These are phyloP conservation scores for Chalciporus sphaerocephalus DNA, from an alignment of 768 basidiomycete species.

Conservation along the genomic window DNA sequence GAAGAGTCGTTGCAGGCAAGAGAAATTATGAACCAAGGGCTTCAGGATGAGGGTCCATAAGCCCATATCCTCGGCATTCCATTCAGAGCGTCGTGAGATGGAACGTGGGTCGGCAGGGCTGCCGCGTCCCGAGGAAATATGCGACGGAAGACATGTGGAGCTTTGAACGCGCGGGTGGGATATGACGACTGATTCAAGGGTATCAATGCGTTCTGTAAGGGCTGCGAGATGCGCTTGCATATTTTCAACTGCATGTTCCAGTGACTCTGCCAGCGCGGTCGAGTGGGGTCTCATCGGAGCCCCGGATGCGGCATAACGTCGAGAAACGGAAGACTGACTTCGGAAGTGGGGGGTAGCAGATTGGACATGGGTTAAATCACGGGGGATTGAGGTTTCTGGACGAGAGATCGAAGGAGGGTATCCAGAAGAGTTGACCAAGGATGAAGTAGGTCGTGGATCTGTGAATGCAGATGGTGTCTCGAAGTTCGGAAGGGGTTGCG, in stretches of 20 bases:
- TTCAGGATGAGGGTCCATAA: slow-evolving; percentile 75
- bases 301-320: slow-evolving; percentile 33
- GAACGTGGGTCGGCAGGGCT: slow-evolving; percentile 37
- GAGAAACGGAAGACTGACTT: slow-evolving; percentile 31
- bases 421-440: slow-evolving; percentile 36
- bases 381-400: slow-evolving; percentile 36
- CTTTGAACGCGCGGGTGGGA: slow-evolving; percentile 33
- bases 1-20: slow-evolving; percentile 45
- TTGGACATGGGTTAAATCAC: slow-evolving; percentile 36
- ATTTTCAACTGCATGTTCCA: slow-evolving; percentile 76
- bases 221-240: slow-evolving; percentile 81
- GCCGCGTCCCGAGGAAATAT: slow-evolving; percentile 38
- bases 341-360: slow-evolving; percentile 36
- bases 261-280: slow-evolving; percentile 23
- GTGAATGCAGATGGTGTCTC: slow-evolving; percentile 74
- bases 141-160: slow-evolving; percentile 40
- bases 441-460: slow-evolving; percentile 37
- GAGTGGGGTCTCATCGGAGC: slow-evolving; percentile 42
- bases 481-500: slow-evolving; percentile 69
- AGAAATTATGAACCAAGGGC: slow-evolving; percentile 53
- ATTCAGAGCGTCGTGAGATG: slow-evolving; percentile 33
- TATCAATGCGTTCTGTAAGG: slow-evolving; percentile 77
- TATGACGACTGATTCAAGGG: slow-evolving; percentile 45
- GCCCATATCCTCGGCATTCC: slow-evolving; percentile 79
- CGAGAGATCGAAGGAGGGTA: slow-evolving; percentile 37